phyloP scores from a whole-genome alignment of 2,329 filamentous ascomycete genomes.

The Scedosporium dehoogii region DNA sequence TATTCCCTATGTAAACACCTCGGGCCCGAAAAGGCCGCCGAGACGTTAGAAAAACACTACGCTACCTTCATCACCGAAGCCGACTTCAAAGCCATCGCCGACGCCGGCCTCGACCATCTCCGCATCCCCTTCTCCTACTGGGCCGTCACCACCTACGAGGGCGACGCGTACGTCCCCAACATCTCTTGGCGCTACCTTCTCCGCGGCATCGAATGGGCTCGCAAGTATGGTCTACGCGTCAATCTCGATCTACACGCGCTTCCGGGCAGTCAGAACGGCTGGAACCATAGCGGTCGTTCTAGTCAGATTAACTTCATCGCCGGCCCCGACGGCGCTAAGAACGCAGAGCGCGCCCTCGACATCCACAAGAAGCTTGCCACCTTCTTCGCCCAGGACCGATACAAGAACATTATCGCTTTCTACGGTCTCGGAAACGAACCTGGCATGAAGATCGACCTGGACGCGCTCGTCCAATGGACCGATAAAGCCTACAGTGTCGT shows the following conservation, averaged over 20 bases:
- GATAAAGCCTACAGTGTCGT: conserved; percentile 61
- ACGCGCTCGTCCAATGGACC: conserved; percentile 71
- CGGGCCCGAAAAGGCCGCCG: conserved; percentile 51
- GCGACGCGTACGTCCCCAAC: conserved; percentile 78
- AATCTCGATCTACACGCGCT: conserved; percentile 91
- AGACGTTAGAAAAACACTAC: conserved; percentile 82
- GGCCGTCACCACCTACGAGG: conserved; percentile 77
- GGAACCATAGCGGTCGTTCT: conserved; percentile 87
- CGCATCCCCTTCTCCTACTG: conserved; percentile 94
- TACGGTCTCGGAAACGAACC: conserved; percentile 96
- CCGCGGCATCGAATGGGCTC: conserved; percentile 84
- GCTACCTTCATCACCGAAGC: conserved; percentile 76
- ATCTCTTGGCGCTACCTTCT: conserved; percentile 91
- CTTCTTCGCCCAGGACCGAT: conserved; percentile 90
- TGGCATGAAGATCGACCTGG: conserved; percentile 64
- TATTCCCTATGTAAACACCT: conserved; percentile 68
- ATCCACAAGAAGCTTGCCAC: conserved; percentile 77
- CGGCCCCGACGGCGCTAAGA: conserved; percentile 71
- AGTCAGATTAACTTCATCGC: conserved; percentile 82
- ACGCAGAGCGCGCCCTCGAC: conserved; percentile 73
- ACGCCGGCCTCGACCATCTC: conserved; percentile 90
- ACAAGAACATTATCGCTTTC: conserved; percentile 83
- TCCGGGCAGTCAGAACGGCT: conserved; percentile 91
- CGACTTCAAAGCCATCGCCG: conserved; percentile 74
- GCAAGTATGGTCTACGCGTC: conserved; percentile 82